Evolutionary conservation across 2,329 filamentous ascomycete species (phyloP).

Genomic region (Cercospora sp.): DNA sequence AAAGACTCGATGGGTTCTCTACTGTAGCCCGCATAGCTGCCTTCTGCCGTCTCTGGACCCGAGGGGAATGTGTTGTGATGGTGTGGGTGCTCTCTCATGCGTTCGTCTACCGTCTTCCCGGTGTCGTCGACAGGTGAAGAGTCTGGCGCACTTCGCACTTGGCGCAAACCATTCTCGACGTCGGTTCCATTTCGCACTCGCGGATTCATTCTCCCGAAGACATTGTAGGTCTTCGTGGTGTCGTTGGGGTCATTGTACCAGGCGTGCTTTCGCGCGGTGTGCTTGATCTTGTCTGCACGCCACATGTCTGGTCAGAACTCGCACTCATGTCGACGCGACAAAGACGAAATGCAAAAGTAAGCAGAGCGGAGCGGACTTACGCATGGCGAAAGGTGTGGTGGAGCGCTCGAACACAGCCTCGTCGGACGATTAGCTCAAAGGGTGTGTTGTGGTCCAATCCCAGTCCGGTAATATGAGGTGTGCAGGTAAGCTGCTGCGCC

Average conservation of each 20-base stretch:
- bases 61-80: conserved; percentile 16
- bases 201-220: conserved; percentile 29
- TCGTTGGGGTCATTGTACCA: conserved; percentile 32
- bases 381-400: conserved; percentile 5
- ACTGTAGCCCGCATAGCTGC: conserved; percentile 10
- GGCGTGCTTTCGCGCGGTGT: conserved; percentile 31
- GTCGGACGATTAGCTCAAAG: conserved; percentile 5
- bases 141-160: conserved; percentile 20
- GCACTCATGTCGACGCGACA: conserved; percentile 4
- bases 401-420: conserved; percentile 1
- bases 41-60: conserved; percentile 11
- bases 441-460: not conserved
- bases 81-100: conserved; percentile 2
- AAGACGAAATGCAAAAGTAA: not conserved
- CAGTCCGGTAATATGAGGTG: not conserved
- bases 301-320: conserved; percentile 17
- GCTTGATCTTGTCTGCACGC: conserved; percentile 33
- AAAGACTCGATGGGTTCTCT: conserved; percentile 4
- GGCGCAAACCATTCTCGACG: conserved; percentile 27
- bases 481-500: conserved; percentile 4
- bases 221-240: conserved; percentile 31
- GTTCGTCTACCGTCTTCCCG: conserved; percentile 21
- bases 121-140: conserved; percentile 18
- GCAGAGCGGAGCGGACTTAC: not conserved
- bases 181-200: conserved; percentile 21